These are phyloP conservation scores for Sporobolomyces phaffii DNA, from an alignment of 768 basidiomycete species.

Conservation along the genomic window DNA sequence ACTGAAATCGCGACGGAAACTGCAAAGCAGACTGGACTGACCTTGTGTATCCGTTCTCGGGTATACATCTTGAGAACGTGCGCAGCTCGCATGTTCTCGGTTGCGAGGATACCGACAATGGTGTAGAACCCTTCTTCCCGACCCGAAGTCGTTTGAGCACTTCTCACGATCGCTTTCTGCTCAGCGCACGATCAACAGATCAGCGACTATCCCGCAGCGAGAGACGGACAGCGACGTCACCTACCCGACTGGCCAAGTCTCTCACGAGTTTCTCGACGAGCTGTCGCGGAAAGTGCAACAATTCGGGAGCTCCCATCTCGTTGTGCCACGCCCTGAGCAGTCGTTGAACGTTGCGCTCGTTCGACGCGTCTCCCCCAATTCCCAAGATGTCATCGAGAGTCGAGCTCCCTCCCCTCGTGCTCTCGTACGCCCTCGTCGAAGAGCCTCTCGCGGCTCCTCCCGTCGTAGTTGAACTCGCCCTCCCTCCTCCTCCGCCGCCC, in stretches of 20 bases:
- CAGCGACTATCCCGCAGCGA: too few species aligned
- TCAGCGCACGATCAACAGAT: neutral
- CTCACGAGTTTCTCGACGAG: conserved; percentile 32
- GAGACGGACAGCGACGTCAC: too few species aligned
- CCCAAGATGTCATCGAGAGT: conserved; percentile 28
- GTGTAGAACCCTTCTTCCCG: conserved; percentile 28
- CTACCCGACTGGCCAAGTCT: conserved; percentile 28
- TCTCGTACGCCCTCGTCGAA: conserved; percentile 9
- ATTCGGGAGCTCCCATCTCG: conserved; percentile 38
- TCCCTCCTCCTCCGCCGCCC: neutral
- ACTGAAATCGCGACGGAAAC: too few species aligned
- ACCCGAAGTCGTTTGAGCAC: conserved; percentile 1
- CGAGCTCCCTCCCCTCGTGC: conserved; percentile 21
- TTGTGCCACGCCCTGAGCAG: conserved; percentile 38
- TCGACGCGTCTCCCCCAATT: neutral
- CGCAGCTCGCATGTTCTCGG: conserved; percentile 33
- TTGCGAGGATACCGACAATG: conserved; percentile 17
- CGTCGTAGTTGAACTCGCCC: neutral
- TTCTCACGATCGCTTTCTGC: conserved; percentile 31
- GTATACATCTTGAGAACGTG: conserved; percentile 34
- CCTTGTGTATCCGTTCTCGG: conserved; percentile 33
- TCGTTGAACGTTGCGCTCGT: conserved; percentile 33
- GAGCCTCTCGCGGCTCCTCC: conserved; percentile 13
- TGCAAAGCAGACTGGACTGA: neutral
- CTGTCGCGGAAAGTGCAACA: conserved; percentile 24